Evolutionary conservation across 148 eudicot genomes (phyloP).

Genomic region (Vaccinium corymbosum): DNA sequence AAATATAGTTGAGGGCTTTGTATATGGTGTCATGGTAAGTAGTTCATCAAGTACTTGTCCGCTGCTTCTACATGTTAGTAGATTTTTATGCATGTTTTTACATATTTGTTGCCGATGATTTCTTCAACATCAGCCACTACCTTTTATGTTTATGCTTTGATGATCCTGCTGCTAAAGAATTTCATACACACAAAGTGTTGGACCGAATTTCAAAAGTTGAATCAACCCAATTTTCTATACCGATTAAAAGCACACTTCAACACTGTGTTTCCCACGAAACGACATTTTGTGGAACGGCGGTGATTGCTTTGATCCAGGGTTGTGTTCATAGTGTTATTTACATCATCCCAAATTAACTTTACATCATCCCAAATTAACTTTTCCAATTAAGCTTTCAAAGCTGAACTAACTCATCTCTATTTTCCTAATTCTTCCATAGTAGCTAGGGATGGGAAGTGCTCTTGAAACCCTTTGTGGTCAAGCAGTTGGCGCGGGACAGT

Average conservation of each 20-base stretch:
- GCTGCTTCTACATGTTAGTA: neutral
- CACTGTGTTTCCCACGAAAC: neutral
- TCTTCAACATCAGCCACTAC: neutral
- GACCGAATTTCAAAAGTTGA: neutral
- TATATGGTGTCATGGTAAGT: constrained; percentile 27
- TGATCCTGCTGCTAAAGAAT: neutral
- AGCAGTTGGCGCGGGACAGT: constrained; percentile 41
- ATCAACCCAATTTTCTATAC: neutral
- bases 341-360: no score
- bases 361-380: neutral
- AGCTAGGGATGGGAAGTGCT: constrained; percentile 57
- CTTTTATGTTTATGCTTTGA: neutral
- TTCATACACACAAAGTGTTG: neutral
- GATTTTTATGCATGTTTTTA: neutral
- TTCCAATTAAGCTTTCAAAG: neutral
- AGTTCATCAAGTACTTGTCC: neutral
- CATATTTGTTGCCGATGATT: neutral
- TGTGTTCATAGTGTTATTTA: neutral
- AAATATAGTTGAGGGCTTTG: constrained; percentile 27
- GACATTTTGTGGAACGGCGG: neutral
- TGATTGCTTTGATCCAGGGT: neutral
- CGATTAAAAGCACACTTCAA: neutral
- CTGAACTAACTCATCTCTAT: neutral
- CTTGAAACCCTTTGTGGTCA: constrained; percentile 47
- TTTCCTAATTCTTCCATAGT: neutral